These are phyloP conservation scores for Lodderomyces theae DNA, from an alignment of 1,139 yeast genomes.

Conservation along the genomic window DNA sequence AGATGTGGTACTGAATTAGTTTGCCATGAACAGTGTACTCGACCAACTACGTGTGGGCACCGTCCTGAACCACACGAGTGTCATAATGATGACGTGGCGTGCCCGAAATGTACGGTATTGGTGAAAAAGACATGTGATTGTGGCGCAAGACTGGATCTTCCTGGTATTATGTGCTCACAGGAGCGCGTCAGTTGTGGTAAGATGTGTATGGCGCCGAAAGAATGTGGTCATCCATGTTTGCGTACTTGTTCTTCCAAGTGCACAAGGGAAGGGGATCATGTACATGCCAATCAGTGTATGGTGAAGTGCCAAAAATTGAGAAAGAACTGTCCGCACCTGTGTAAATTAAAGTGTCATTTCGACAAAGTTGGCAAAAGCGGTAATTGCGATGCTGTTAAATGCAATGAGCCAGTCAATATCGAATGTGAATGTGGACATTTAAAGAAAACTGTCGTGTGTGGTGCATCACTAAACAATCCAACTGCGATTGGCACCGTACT, in stretches of 20 bases:
- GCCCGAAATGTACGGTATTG: constrained; percentile 77
- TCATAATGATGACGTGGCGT: constrained; percentile 58
- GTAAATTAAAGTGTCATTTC: constrained; percentile 64
- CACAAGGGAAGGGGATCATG: constrained; percentile 31
- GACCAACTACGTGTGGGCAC: constrained; percentile 73
- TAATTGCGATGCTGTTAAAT: constrained; percentile 35
- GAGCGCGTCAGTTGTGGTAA: constrained; percentile 69
- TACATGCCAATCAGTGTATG: constrained; percentile 44
- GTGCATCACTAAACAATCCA: constrained; percentile 35
- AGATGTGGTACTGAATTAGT: constrained; percentile 79
- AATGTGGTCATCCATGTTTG: constrained; percentile 72
- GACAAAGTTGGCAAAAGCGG: constrained; percentile 37
- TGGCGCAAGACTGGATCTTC: constrained; percentile 52
- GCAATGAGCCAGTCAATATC: constrained; percentile 51
- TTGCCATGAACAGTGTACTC: constrained; percentile 67
- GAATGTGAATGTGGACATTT: constrained; percentile 67
- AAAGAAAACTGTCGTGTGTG: constrained; percentile 48
- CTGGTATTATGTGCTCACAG: constrained; percentile 72
- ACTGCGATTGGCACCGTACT: constrained; percentile 34
- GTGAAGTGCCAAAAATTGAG: constrained; percentile 53
- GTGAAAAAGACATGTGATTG: constrained; percentile 70
- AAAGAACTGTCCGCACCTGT: constrained; percentile 60
- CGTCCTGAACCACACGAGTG: constrained; percentile 70
- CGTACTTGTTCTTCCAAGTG: constrained; percentile 51
- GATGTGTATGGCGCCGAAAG: constrained; percentile 54